phyloP scores from a whole-genome alignment of 371 early-diverging fungal genomes.

The Actinomortierella ambigua region DNA sequence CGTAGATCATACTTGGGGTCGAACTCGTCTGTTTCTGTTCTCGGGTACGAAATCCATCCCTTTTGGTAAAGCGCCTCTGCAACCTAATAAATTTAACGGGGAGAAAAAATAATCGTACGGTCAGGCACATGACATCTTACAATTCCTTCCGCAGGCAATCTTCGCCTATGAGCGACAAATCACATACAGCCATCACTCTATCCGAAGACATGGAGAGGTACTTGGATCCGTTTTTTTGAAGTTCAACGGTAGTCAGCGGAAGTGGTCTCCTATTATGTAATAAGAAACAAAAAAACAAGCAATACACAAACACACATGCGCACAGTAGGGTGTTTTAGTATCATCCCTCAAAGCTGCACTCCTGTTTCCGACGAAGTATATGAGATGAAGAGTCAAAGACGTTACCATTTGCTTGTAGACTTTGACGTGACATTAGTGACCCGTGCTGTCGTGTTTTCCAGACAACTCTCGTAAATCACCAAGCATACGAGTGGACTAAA shows the following conservation, averaged over 20 bases:
- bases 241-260: constrained; percentile 95
- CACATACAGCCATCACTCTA: constrained; percentile 78
- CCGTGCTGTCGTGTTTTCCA: constrained; percentile 61
- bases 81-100: constrained; percentile 48
- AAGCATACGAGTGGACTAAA: constrained; percentile 78
- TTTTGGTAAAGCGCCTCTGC: constrained; percentile 87
- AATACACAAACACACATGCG: no score
- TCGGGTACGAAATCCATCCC: constrained; percentile 98
- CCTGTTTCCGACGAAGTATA: not conserved
- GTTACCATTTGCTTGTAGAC: constrained; percentile 81
- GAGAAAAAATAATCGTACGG: not conserved
- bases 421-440: constrained; percentile 66
- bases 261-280: constrained; percentile 71
- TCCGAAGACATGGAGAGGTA: constrained; percentile 81
- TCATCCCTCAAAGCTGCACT: not conserved
- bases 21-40: constrained; percentile 99
- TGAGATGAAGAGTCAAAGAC: not conserved
- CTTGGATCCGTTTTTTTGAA: constrained; percentile 87
- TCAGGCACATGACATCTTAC: no score
- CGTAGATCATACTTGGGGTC: constrained; percentile 77
- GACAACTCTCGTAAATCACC: constrained; percentile 77
- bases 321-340: no score
- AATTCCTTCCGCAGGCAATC: no score
- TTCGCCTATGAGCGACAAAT: not conserved
- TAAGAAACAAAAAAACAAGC: not conserved